Evolutionary conservation across 306 rosid species (phyloP), one percentile per base, ranked within the genome.

Genomic region (Herpetospermum pedunculosum): DNA sequence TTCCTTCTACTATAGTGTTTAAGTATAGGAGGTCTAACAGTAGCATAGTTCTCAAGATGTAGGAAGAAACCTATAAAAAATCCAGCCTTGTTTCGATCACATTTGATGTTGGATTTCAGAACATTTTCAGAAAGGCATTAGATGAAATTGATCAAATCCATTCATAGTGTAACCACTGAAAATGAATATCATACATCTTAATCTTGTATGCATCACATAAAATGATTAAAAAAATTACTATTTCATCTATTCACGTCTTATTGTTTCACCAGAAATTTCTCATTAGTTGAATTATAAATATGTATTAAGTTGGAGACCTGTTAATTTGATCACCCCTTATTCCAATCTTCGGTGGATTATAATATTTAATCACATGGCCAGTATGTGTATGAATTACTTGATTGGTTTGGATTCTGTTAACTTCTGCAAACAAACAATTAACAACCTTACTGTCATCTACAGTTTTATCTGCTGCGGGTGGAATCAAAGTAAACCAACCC

Each of bases 401-500:
- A 30, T 50, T 71, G 4, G 3, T 28, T 29, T 29, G 58, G 29
- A 18, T 71, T 29, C 23, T 71, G 10, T 71, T n/a, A 30, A 34
- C 59, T 19, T 50, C 4, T 29, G 47, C 26, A 32, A 48, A 72
- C 47, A 34, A 16, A 12, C n/a, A 32, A 49, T 50, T 19, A 68
- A 68, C 46, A 15, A 68, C 62, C 26, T 52, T 52, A 23, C 49
- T 72, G 8, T 21, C 57, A 48, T 35, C 53, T 48, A 62, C 84
- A 94, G 99, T 94, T 85, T 80, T 94, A 69, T 94, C 99, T 23
- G 99, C 97, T 71, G 92, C 88, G 73, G 99, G 97, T 44, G 99
- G 99, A 77, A 94, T 94, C 96, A 91, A 94, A 74, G 95, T 91
- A n/a, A 86, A 81, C 72, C 79, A 86, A 70, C 97, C 96, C 41